These are phyloP conservation scores for Cydonia oblonga DNA, from an alignment of 331 rosid genomes.

Conservation along the genomic window DNA sequence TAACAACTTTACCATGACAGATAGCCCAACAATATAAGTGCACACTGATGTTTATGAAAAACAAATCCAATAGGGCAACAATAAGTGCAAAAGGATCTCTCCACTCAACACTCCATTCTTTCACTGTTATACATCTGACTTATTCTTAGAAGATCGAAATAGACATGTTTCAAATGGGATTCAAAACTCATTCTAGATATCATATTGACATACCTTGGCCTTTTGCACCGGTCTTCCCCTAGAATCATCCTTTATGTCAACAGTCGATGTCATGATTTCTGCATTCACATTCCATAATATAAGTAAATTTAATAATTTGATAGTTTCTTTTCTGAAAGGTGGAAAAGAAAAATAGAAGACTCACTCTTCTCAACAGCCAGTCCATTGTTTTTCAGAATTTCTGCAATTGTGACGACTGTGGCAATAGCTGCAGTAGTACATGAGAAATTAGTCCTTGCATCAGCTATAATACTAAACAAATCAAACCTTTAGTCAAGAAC, in stretches of 20 bases:
- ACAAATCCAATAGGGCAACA: not conserved
- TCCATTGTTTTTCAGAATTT: constrained; percentile 76
- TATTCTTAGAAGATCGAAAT: not conserved
- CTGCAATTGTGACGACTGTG: constrained; percentile 78
- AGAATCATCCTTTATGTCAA: constrained; percentile 74
- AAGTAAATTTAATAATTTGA: not conserved
- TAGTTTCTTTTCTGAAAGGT: not conserved
- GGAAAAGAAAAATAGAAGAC: not conserved
- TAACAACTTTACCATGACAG: not conserved
- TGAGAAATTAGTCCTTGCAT: not conserved
- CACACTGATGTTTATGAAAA: not conserved
- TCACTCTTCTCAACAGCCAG: constrained; percentile 79
- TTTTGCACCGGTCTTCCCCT: constrained; percentile 80
- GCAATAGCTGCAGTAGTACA: constrained; percentile 63
- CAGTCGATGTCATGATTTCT: constrained; percentile 78
- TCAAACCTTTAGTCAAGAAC: not conserved
- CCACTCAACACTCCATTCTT: not conserved
- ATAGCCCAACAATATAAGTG: not conserved
- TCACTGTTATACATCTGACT: not conserved
- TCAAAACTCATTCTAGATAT: too few species aligned
- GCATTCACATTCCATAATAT: constrained; percentile 1
- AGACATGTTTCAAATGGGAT: not conserved
- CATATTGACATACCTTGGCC: constrained; percentile 49
- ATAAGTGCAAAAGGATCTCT: not conserved
- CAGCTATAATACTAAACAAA: not conserved